These are phyloP conservation scores for Microthyrium microscopicum DNA, from an alignment of 2,329 filamentous ascomycete species.

Conservation along the genomic window DNA sequence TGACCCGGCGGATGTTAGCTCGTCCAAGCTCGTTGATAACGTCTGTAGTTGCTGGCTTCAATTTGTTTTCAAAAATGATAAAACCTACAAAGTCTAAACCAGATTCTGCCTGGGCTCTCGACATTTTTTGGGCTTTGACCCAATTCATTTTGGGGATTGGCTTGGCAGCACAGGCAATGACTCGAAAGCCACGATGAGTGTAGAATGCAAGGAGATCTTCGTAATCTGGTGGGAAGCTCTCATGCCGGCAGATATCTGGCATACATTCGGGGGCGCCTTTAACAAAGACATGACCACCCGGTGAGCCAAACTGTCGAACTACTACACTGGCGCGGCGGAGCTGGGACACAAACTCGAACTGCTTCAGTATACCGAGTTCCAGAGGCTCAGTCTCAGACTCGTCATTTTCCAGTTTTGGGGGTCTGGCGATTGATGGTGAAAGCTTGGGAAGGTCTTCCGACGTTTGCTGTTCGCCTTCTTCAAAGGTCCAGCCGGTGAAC, in stretches of 20 bases:
- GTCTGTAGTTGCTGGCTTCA: conserved; percentile 70
- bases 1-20: conserved; percentile 75
- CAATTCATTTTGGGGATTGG: conserved; percentile 77
- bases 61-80: conserved; percentile 97
- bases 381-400: conserved; percentile 40
- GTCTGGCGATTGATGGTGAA: conserved; percentile 75
- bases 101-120: conserved; percentile 66
- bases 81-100: conserved; percentile 81
- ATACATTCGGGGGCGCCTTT: conserved; percentile 96
- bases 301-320: conserved; percentile 72
- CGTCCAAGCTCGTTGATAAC: conserved; percentile 68
- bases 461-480: conserved; percentile 70
- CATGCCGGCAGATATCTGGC: conserved; percentile 74
- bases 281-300: conserved; percentile 75
- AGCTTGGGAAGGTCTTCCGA: conserved; percentile 57
- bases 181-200: conserved; percentile 88
- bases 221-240: conserved; percentile 76
- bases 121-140: conserved; percentile 92
- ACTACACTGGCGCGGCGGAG: conserved; percentile 84
- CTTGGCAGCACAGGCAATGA: conserved; percentile 88
- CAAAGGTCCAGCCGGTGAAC: conserved; percentile 82
- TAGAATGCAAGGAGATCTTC: conserved; percentile 80
- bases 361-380: conserved; percentile 78
- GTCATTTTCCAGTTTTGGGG: conserved; percentile 47
- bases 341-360: conserved; percentile 90